Conservation (phyloP, 495 filamentous ascomycete species). For the Immersiella caudata region DNA sequence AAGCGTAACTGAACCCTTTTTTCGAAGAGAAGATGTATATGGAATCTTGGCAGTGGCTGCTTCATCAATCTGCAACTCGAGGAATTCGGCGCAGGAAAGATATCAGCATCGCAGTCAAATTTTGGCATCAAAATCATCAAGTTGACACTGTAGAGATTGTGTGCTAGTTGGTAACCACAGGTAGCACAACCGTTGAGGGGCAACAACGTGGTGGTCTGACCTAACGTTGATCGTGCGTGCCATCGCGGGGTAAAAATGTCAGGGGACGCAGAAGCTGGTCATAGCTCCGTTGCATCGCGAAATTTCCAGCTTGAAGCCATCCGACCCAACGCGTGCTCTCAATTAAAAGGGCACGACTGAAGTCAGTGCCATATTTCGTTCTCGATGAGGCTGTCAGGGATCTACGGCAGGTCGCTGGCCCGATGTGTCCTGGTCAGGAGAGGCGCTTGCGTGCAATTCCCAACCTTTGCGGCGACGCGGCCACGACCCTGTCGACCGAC, state of each 20-base stretch:
- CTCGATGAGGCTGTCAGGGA: neutral
- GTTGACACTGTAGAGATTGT: neutral
- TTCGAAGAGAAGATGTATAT: too few species aligned
- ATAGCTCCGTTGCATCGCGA: neutral
- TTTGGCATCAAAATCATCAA: neutral
- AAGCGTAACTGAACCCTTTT: neutral
- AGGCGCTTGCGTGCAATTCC: neutral
- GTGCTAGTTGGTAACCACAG: too few species aligned
- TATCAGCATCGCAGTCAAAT: neutral
- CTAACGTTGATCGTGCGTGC: neutral
- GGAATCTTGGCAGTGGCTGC: too few species aligned
- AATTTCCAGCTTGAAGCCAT: neutral
- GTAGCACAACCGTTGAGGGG: neutral
- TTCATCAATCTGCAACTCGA: neutral
- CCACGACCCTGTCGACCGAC: neutral
- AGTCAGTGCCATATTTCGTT: neutral
- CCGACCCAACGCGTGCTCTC: neutral
- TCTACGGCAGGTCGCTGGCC: neutral
- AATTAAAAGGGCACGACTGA: neutral
- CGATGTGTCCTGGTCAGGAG: neutral
- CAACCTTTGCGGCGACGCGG: neutral
- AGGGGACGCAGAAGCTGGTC: neutral
- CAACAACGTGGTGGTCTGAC: neutral
- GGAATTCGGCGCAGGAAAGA: neutral
- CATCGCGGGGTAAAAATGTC: neutral